Evolutionary conservation across 2,329 filamentous ascomycete species (phyloP).

Genomic region (Trichoderma sp.): DNA sequence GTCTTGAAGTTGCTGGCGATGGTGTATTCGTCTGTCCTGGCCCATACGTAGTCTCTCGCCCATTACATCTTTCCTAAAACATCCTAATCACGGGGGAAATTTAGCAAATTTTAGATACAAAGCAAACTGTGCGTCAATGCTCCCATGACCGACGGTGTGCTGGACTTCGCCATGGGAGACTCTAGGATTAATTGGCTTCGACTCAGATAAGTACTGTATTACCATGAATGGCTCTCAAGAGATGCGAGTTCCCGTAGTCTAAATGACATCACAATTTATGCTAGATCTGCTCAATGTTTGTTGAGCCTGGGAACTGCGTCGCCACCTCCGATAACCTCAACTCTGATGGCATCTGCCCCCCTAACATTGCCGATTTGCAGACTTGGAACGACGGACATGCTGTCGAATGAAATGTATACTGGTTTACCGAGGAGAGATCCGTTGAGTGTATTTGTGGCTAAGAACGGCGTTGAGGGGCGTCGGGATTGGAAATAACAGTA

Average conservation of each 20-base stretch:
- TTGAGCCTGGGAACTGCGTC: conserved; percentile 1
- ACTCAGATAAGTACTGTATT: background rate
- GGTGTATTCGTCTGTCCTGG: background rate
- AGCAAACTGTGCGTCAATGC: background rate
- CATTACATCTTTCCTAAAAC: background rate
- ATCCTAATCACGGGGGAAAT: background rate
- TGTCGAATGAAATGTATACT: background rate
- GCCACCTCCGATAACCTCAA: background rate
- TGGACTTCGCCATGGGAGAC: background rate
- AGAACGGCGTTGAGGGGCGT: background rate
- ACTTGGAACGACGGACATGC: background rate
- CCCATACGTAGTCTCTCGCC: background rate
- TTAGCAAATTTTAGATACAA: background rate
- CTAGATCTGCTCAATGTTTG: conserved; percentile 6
- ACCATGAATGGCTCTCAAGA: background rate
- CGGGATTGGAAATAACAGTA: background rate
- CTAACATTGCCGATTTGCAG: background rate
- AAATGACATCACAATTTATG: background rate
- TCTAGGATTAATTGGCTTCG: background rate
- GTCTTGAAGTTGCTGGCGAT: background rate
- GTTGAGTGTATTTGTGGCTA: background rate
- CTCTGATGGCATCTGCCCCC: background rate
- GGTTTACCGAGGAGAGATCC: background rate
- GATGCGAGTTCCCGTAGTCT: background rate
- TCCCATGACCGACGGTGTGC: background rate